phyloP scores from a whole-genome alignment of 2,329 filamentous ascomycete genomes.

The Ascochyta pisi region DNA sequence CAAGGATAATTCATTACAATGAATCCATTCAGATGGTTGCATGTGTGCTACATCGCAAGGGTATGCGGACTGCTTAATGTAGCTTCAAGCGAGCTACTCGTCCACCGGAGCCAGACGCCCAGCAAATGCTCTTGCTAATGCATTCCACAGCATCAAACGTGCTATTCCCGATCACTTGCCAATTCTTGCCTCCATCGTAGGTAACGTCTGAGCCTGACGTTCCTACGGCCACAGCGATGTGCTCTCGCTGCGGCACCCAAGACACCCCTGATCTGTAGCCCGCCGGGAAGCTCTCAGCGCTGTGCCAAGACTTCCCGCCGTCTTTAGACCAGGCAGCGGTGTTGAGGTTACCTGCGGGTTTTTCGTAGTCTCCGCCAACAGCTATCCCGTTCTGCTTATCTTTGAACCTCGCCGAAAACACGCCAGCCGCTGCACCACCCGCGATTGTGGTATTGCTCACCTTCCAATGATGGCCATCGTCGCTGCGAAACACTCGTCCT shows the following conservation, averaged over 20 bases:
- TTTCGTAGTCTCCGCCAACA: slow-evolving; percentile 36
- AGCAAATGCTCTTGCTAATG: slow-evolving; percentile 24
- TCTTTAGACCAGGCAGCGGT: slow-evolving; percentile 36
- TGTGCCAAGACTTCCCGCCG: slow-evolving; percentile 31
- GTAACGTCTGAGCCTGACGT: slow-evolving; percentile 39
- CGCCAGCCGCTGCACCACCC: slow-evolving; percentile 37
- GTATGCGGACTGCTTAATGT: neutral
- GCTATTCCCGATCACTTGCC: slow-evolving; percentile 33
- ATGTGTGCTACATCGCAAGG: no score
- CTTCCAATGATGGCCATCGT: slow-evolving; percentile 26
- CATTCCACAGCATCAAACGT: slow-evolving; percentile 41
- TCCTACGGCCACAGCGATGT: slow-evolving; percentile 34
- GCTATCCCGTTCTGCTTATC: slow-evolving; percentile 33
- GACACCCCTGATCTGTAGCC: slow-evolving; percentile 37
- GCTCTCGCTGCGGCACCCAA: slow-evolving; percentile 29
- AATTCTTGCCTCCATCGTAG: slow-evolving; percentile 35
- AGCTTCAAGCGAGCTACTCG: slow-evolving; percentile 27
- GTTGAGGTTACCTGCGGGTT: slow-evolving; percentile 25
- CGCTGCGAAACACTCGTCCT: slow-evolving; percentile 32
- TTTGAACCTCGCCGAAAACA: slow-evolving; percentile 38
- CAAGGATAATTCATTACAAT: no score
- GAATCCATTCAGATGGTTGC: no score
- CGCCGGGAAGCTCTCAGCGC: slow-evolving; percentile 29
- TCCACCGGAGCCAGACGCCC: slow-evolving; percentile 36
- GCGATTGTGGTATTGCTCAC: slow-evolving; percentile 29